Percentiles rank a stretch among this genome's conserved stretches.
Conservation (phyloP, 2,329 filamentous ascomycete genomes). For the Zymoseptoria pseudotritici region DNA sequence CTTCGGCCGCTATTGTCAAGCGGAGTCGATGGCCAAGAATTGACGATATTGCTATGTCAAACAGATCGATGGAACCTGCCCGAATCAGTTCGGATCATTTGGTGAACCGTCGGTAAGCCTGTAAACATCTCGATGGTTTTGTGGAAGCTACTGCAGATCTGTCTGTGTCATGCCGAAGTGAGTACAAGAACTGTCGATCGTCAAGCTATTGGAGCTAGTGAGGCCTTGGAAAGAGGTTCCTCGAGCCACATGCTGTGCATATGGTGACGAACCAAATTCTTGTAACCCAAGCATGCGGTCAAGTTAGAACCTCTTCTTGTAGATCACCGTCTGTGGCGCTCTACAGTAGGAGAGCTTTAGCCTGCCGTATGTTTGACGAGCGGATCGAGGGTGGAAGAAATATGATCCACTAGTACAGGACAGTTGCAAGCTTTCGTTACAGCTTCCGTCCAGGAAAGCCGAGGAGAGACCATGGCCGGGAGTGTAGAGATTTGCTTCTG, state of each 20-base stretch:
- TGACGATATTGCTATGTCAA: background rate
- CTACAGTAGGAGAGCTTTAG: background rate
- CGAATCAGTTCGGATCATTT: background rate
- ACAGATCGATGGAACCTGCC: background rate
- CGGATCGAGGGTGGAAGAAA: background rate
- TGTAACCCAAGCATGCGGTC: background rate
- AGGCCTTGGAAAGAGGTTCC: background rate
- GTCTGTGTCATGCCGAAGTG: background rate
- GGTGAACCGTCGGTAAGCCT: background rate
- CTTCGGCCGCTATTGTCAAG: background rate
- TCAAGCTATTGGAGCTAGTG: background rate
- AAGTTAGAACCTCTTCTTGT: background rate
- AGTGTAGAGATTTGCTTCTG: background rate
- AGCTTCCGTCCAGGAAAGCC: background rate
- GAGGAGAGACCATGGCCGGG: background rate
- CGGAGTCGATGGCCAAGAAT: background rate
- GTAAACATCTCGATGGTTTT: background rate
- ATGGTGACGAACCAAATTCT: background rate
- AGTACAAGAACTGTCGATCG: background rate
- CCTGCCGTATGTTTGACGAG: background rate
- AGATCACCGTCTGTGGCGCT: background rate
- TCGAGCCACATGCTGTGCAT: background rate
- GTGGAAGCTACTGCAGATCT: background rate
- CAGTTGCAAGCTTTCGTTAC: background rate
- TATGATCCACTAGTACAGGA: background rate